Evolutionary conservation across 345 rosid species (phyloP).

Genomic region (Hypericum androsaemum): DNA sequence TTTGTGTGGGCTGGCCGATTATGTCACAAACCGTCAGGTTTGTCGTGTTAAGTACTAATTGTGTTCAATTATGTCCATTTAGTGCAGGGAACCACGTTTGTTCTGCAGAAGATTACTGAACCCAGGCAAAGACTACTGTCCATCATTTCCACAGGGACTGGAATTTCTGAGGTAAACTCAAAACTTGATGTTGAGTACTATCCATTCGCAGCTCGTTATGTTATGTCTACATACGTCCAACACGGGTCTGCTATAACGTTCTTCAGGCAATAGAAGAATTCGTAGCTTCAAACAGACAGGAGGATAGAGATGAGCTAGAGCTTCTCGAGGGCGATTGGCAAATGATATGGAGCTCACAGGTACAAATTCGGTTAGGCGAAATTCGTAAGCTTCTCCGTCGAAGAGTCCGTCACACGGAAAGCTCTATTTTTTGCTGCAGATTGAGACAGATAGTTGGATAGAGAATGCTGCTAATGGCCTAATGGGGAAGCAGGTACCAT

Average conservation of each 20-base stretch:
- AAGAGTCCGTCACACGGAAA: too few species aligned
- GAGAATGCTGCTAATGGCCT: conserved; percentile 92
- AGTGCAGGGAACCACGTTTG: conserved; percentile 97
- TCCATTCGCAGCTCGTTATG: neutral
- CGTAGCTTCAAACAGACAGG: conserved; percentile 26
- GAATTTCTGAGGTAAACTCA: conserved; percentile 46
- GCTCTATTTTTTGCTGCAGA: conserved; percentile 26
- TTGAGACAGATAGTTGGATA: conserved; percentile 88
- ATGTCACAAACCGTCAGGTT: too few species aligned
- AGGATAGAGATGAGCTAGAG: conserved; percentile 31
- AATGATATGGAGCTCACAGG: conserved; percentile 99
- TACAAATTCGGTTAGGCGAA: conserved; percentile 4
- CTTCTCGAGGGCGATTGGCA: conserved; percentile 86
- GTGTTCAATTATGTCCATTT: conserved; percentile 24
- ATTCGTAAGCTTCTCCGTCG: too few species aligned
- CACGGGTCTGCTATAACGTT: neutral
- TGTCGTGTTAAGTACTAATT: conserved; percentile 11
- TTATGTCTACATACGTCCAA: neutral
- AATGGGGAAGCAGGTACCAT: conserved; percentile 74
- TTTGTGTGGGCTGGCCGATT: too few species aligned
- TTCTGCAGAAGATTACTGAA: conserved; percentile 76
- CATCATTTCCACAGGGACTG: conserved; percentile 49
- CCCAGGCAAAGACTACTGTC: conserved; percentile 71
- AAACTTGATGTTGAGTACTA: neutral
- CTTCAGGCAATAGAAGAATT: conserved; percentile 67